Base-by-base conservation (phyloP, 2,329 filamentous ascomycete species). In the Penicillium sp. region DNA sequence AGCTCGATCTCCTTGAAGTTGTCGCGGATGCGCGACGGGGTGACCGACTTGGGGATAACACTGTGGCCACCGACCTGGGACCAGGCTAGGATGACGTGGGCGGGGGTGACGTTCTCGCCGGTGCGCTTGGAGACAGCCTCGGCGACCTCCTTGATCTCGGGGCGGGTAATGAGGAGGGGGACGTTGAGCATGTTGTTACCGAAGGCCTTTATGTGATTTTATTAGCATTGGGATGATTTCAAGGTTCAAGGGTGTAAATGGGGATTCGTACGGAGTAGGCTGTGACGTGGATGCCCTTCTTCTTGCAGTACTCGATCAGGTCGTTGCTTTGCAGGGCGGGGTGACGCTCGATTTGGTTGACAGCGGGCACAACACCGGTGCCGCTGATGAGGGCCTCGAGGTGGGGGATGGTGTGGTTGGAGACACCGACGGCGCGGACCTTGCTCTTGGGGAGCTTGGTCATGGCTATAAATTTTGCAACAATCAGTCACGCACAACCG, bases 261-360 rank as follows among this genome's bases (percentile, higher is more conserved):
- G 2, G 5, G 42, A 3, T 25, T 10, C 72, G 49, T 69, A 76
- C 87, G 42, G 84, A 88, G 75, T 89, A 89, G 4, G 86, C 86
- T 67, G 85, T 83, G 49, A 89, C 73, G 60, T 85, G 78, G 62
- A 90, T 88, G 61, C 79, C 79, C 72, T 88, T 83, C 63, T 80
- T 72, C 55, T 82, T 75, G 75, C 83, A 86, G 73, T 83, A 86
- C 14, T 82, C 76, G 7, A 88, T 73, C 31, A 90, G 75, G 17
- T 83, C 78, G 1, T 77, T 76, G 70, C 86, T 88, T 71, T 89
- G 88, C 11, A 90, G 79, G 67, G 88, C 88, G 1, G 88, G 86
- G 72, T 90, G 87, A 54, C 86, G 86, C 72, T 90, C 88, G 63
- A 90, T 86, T 75, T 90, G 88, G 75, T 90, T 90, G 66, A 84